Evolutionary conservation across 306 rosid species (phyloP), one percentile per base, ranked within the genome.

Genomic region (Gillenia trifoliata): DNA sequence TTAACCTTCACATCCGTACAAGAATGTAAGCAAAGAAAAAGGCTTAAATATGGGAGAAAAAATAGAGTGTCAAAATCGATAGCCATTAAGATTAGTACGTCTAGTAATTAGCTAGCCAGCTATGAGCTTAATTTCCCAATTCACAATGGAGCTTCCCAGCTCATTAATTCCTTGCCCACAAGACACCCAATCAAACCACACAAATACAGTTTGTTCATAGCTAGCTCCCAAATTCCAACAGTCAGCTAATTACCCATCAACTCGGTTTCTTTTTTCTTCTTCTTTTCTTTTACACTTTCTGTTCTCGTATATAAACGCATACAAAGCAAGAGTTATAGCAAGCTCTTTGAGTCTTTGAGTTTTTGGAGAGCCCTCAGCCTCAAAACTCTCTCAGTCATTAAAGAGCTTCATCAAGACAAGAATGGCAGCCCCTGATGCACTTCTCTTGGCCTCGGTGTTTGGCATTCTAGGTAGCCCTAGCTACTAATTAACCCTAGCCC

Each of bases 381-480:
- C 75, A 56, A 64, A 33, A n/a, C 54, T 70, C 68, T 26, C 11
- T 15, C 2, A 50, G 11, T 59, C 52, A 38, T 11, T n/a, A 55
- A 36, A n/a, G 75, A 31, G 41, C 74, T 49, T 38, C 41, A 38
- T 68, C 66, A 16, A 28, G 23, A 22, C 64, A 59, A 82, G n/a
- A 69, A 85, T 82, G 84, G 78, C 76, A 62, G 40, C 54, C 64
- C 29, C 29, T 23, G 52, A 45, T 41, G 25, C 54, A 66, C 59
- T 52, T 40, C 71, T 38, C 60, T 17, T 83, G 81, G 79, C 86
- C 77, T 45, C 66, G n/a, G 60, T 71, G 59, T 82, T 85, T 60
- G 89, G 89, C 60, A 29, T 85, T 62, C 82, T 85, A 71, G 89
- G 89, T 82, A 71, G 38, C 22, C 30, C 40, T 45, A 29, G 60